Evolutionary conservation across 73 alveolate species (phyloP), one percentile per base, ranked within the genome.

Genomic region (Blepharisma japonicum): DNA sequence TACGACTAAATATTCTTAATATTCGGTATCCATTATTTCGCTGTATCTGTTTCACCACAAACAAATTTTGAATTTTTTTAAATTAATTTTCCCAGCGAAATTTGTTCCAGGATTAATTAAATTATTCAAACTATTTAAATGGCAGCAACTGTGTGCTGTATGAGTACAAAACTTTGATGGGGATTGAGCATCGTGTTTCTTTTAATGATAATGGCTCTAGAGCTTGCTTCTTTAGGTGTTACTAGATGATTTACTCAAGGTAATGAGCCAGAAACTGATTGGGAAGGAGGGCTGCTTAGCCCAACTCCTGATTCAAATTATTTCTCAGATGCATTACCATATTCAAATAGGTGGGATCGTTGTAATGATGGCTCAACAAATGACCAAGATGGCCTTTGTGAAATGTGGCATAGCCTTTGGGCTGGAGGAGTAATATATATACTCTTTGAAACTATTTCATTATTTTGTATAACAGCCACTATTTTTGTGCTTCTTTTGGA

Each of bases 231-330:
- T 20, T 25, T 61, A 18, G 39, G 47, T 20, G 23, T 5, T 25
- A n/a, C 74, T 9, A 61, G 74, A 61, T 61, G 74, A 48, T 61
- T 61, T 61, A 9, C 38, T 9, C 74, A 61, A 61, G 74, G 74
- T 1, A 14, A n/a, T 20, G 38, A 11, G 14, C 14, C 74, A 18
- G 39, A 25, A 18, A 9, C 18, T 61, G 18, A 25, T 20, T 61
- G 74, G 74, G 74, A 61, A 5, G 74, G 74, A 61, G 74, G 74
- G 47, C 48, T 61, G 47, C 46, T 61, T 8, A 5, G 23, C n/a
- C 46, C 74, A 32, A 32, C 42, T 32, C 42, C 42, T 32, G 42
- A 32, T 32, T 32, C 42, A 32, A 32, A 32, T 5, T 61, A 61
- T 48, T 39, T 39, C 2, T 61, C 74, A 20, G 74, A 61, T 2